A percentile compares a stretch with the other conserved stretches of the same genome.
phyloP scores from a whole-genome alignment of 805 yeast species.

The Saccharomycopsis javanensis region DNA sequence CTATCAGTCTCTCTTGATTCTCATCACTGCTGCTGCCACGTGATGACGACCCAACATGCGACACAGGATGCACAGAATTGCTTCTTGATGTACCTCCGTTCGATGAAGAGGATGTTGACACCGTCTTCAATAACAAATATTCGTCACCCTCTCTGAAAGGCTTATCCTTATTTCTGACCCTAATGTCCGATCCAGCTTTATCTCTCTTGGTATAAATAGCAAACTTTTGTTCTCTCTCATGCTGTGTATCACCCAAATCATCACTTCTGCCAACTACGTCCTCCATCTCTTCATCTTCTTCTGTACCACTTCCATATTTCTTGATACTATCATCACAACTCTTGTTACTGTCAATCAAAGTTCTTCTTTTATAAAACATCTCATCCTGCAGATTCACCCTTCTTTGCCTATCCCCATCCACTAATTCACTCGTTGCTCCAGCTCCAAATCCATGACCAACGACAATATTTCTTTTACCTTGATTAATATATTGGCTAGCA shows the following conservation, averaged over 20 bases:
- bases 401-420: neutral
- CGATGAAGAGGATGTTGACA: neutral
- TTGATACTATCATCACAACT: neutral
- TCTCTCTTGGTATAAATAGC: neutral
- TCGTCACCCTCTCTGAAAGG: neutral
- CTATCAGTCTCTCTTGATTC: neutral
- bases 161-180: neutral
- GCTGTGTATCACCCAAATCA: too few species aligned
- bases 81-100: neutral
- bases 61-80: neutral
- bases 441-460: neutral
- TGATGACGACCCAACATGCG: neutral
- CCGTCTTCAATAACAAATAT: too few species aligned
- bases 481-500: neutral
- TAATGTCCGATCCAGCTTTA: neutral
- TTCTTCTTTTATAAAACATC: constrained; percentile 16
- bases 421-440: neutral
- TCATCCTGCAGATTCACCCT: constrained; percentile 1
- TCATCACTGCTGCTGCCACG: neutral
- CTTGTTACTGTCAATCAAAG: constrained; percentile 8
- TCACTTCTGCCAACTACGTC: neutral
- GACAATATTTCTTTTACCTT: neutral
- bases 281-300: neutral
- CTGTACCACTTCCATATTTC: neutral
- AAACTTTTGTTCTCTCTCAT: neutral